These are phyloP conservation scores for Pseudopithomyces chartarum DNA, from an alignment of 2,329 filamentous ascomycete genomes.

Conservation along the genomic window DNA sequence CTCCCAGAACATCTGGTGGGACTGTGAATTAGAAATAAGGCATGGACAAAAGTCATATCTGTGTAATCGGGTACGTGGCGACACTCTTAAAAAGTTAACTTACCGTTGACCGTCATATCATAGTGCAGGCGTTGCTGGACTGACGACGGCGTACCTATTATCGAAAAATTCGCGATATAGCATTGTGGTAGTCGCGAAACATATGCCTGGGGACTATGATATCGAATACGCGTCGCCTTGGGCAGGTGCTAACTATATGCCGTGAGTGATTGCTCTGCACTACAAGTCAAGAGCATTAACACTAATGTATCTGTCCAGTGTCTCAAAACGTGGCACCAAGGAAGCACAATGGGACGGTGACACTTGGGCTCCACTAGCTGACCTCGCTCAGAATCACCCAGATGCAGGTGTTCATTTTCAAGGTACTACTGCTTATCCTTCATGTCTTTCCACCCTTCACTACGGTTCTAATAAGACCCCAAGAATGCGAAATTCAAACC, in stretches of 20 bases:
- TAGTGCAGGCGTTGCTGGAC: slow-evolving; percentile 68
- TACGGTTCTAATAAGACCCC: not conserved
- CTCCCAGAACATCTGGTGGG: no score
- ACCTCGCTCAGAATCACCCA: slow-evolving; percentile 61
- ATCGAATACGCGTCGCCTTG: slow-evolving; percentile 91
- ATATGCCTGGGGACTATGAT: slow-evolving; percentile 93
- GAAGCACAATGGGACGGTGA: slow-evolving; percentile 43
- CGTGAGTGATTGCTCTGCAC: slow-evolving; percentile 7
- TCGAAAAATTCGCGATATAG: slow-evolving; percentile 59
- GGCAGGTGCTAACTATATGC: slow-evolving; percentile 74
- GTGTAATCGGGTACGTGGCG: no score
- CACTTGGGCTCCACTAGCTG: slow-evolving; percentile 50
- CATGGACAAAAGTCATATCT: no score
- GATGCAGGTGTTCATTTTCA: slow-evolving; percentile 83
- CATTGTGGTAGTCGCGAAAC: slow-evolving; percentile 77
- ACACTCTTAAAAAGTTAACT: no score
- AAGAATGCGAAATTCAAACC: slow-evolving; percentile 51
- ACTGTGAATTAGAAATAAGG: no score
- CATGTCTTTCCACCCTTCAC: not conserved
- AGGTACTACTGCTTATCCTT: slow-evolving; percentile 44
- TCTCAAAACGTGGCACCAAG: slow-evolving; percentile 41
- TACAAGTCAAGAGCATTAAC: no score
- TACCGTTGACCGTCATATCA: no score
- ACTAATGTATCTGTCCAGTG: slow-evolving; percentile 55
- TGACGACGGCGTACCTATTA: slow-evolving; percentile 67